Percentiles rank a stretch among this genome's conserved stretches.
These are phyloP conservation scores for Lycium ferocissimum DNA, from an alignment of 257 asterid species.

Conservation along the genomic window DNA sequence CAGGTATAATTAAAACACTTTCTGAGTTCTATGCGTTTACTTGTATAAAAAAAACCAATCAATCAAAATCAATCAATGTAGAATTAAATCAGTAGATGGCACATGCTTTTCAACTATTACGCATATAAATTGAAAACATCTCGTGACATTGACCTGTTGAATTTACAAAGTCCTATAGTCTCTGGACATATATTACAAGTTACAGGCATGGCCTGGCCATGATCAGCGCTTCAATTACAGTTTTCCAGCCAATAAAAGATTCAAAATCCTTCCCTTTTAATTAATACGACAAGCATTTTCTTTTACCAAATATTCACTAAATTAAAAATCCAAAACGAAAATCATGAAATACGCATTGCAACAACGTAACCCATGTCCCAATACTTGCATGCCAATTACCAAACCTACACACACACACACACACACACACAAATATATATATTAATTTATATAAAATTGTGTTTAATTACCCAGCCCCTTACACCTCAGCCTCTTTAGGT, in stretches of 20 bases:
- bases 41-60: slow-evolving; percentile 1
- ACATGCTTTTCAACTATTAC: slow-evolving; percentile 17
- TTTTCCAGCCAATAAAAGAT: background rate
- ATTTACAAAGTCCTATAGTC: background rate
- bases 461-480: background rate
- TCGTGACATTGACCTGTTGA: background rate
- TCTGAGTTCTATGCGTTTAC: background rate
- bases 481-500: background rate
- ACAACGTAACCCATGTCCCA: background rate
- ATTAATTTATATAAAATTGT: background rate
- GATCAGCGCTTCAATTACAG: background rate
- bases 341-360: background rate
- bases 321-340: background rate
- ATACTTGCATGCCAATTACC: slow-evolving; percentile 2
- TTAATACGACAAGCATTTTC: slow-evolving; percentile 19
- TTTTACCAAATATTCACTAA: background rate
- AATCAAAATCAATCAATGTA: slow-evolving; percentile 16
- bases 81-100: slow-evolving; percentile 14
- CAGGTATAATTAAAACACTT: background rate
- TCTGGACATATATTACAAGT: background rate
- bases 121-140: background rate
- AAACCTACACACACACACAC: background rate
- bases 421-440: too few relatives aligned
- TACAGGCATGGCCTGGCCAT: background rate
- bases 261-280: background rate